phyloP scores from a whole-genome alignment of 1,139 yeast genomes.

The Meyerozyma smithsonii region DNA sequence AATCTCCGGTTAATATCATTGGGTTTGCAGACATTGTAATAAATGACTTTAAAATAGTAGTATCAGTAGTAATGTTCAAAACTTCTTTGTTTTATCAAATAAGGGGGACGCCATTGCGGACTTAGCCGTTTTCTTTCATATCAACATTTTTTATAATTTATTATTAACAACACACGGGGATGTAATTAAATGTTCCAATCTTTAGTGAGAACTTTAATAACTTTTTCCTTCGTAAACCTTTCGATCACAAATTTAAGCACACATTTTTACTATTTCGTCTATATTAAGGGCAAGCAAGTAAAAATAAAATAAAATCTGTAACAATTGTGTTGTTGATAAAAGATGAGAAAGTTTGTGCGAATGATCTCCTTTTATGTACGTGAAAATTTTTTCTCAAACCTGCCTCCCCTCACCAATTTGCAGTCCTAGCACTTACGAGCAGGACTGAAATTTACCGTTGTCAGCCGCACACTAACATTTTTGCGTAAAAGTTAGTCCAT shows the following conservation, averaged over 20 bases:
- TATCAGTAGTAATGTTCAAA: not conserved
- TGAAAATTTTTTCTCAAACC: slow-evolving; percentile 1
- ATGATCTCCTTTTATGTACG: slow-evolving; percentile 3
- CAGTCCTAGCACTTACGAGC: not conserved
- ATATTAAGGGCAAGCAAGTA: slow-evolving; percentile 1
- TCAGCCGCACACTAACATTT: not conserved
- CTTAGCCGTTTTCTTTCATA: slow-evolving; percentile 1
- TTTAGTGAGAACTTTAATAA: slow-evolving; percentile 2
- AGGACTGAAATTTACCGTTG: not conserved
- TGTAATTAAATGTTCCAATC: slow-evolving; percentile 1
- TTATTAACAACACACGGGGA: slow-evolving; percentile 3
- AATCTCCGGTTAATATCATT: slow-evolving; percentile 25
- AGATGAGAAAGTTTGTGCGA: not conserved
- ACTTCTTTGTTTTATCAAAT: not conserved
- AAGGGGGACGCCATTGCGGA: slow-evolving; percentile 1
- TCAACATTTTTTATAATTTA: not conserved
- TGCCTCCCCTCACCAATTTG: not conserved
- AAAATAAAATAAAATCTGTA: slow-evolving; percentile 1
- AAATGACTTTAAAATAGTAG: not conserved
- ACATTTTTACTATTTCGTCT: slow-evolving; percentile 3
- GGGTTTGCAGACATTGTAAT: slow-evolving; percentile 16
- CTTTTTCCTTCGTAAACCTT: slow-evolving; percentile 3
- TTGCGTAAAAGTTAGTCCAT: not conserved
- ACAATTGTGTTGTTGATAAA: slow-evolving; percentile 1
- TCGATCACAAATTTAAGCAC: slow-evolving; percentile 3